Evolutionary conservation across 306 rosid species (phyloP).

Genomic region (Fragaria nilgerrensis): DNA sequence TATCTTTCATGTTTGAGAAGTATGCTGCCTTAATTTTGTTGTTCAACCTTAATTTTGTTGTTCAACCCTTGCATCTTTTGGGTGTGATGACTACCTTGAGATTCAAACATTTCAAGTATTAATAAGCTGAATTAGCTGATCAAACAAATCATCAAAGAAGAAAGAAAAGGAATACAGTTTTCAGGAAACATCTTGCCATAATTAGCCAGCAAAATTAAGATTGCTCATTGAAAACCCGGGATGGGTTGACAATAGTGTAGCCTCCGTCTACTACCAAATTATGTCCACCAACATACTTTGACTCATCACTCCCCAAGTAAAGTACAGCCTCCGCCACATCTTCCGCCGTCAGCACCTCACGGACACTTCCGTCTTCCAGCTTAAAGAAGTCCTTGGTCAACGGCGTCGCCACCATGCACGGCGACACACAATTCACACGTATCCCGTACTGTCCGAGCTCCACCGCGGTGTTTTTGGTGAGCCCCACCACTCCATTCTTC

Average conservation of each 20-base stretch:
- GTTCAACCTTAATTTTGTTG: background rate
- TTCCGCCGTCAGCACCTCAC: background rate
- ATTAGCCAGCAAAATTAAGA: no score
- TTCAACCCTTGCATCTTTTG: no score
- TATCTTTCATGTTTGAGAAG: background rate
- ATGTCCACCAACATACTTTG: constrained; percentile 53
- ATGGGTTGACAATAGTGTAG: constrained; percentile 11
- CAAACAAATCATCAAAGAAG: no score
- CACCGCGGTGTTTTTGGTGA: constrained; percentile 35
- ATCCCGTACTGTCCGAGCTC: constrained; percentile 51
- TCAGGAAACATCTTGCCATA: no score
- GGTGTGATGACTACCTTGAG: no score
- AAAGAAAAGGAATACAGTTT: no score
- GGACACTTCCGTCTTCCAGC: constrained; percentile 28
- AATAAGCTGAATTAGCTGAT: no score
- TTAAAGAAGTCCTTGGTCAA: constrained; percentile 22
- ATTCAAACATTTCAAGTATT: no score
- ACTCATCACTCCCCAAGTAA: constrained; percentile 47
- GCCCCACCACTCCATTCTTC: constrained; percentile 43
- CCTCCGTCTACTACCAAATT: constrained; percentile 55
- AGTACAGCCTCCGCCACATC: constrained; percentile 57
- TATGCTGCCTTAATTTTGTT: background rate
- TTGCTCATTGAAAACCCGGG: constrained; percentile 7
- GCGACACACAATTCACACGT: constrained; percentile 51
- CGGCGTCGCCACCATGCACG: constrained; percentile 33